Evolutionary conservation across 208 protist species (phyloP), one percentile per base, ranked within the genome.

Genomic region (Wallacemonas collosoma): DNA sequence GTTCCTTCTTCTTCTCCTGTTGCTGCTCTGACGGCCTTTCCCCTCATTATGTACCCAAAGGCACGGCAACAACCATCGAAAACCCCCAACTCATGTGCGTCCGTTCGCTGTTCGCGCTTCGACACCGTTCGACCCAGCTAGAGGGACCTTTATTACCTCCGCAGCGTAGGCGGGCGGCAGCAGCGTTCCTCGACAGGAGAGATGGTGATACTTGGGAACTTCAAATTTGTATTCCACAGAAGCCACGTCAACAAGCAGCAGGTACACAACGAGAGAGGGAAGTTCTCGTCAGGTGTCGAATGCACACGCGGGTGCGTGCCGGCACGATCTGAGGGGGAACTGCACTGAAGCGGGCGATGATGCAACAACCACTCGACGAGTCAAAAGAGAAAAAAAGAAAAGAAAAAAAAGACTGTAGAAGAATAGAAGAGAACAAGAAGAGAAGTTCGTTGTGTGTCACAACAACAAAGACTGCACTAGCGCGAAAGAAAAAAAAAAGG

Each of bases 371-470:
- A 26, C 26, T 26, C 26, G 26, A 26, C 45, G 45, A 60, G n/a
- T n/a, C 40, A 64, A 54, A 75, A 50, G 17, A 60, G 7, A 38
- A 73, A 73, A 56, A 36, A 11, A 66, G 12, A 58, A 47, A 73
- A 56, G 1, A 11, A 66, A 1, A 58, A 47, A 39, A 61, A 1
- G 4, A 15, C 8, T 45, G 14, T 26, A 26, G 45, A 57, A 54
- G 56, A 11, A 36, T 35, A 48, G 48, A 38, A 48, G 39, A 12
- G 38, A 66, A 9, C 36, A 47, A 58, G 50, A 55, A 53, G 38
- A 47, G 54, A 63, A 69, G 26, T 26, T 26, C 26, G 26, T 26
- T 26, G 26, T 26, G 26, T 26, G 26, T 26, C 26, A 26, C 39
- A 40, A 9, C 48, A 56, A 41, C n/a, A 35, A 74, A 35, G 68